phyloP scores from a whole-genome alignment of 345 rosid species.

The Clarkia xantiana region DNA sequence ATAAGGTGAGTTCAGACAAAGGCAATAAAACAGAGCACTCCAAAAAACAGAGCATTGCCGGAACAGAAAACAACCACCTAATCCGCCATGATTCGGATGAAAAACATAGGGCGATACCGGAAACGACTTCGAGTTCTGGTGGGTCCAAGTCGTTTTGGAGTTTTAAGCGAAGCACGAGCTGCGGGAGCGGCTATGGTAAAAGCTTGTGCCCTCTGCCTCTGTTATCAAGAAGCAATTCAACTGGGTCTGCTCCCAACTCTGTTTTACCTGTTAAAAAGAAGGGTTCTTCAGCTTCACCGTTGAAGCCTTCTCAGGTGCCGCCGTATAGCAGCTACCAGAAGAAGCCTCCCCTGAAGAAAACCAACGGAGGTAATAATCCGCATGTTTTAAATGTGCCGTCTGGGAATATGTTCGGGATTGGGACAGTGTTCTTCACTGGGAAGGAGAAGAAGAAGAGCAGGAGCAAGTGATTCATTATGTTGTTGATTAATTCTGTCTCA shows the following conservation, averaged over 20 bases:
- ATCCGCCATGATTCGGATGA: background rate
- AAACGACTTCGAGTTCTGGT: background rate
- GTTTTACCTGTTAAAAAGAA: background rate
- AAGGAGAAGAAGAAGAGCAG: slow-evolving; percentile 5
- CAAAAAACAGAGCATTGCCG: background rate
- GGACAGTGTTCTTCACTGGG: slow-evolving; percentile 7
- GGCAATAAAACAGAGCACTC: background rate
- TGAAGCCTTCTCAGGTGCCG: slow-evolving; percentile 5
- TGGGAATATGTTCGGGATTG: slow-evolving; percentile 7
- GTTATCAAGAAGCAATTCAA: slow-evolving; percentile 11
- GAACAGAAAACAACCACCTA: too few relatives aligned
- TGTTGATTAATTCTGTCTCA: too few relatives aligned
- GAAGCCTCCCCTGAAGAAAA: slow-evolving; percentile 7
- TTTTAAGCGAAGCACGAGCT: slow-evolving; percentile 11
- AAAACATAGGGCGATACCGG: background rate
- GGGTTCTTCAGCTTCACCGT: background rate
- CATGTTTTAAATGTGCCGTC: slow-evolving; percentile 7
- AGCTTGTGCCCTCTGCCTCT: slow-evolving; percentile 13
- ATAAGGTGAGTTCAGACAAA: background rate
- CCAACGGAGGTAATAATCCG: slow-evolving; percentile 7
- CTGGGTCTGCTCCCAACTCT: slow-evolving; percentile 5
- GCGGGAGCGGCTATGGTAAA: slow-evolving; percentile 1
- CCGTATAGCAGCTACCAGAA: slow-evolving; percentile 2
- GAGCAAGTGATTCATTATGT: background rate
- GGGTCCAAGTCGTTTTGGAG: slow-evolving; percentile 10